Percentiles rank a stretch among this genome's conserved stretches.
Conservation (phyloP, 2,329 filamentous ascomycete genomes). For the Ascochyta viciae-villosae region DNA sequence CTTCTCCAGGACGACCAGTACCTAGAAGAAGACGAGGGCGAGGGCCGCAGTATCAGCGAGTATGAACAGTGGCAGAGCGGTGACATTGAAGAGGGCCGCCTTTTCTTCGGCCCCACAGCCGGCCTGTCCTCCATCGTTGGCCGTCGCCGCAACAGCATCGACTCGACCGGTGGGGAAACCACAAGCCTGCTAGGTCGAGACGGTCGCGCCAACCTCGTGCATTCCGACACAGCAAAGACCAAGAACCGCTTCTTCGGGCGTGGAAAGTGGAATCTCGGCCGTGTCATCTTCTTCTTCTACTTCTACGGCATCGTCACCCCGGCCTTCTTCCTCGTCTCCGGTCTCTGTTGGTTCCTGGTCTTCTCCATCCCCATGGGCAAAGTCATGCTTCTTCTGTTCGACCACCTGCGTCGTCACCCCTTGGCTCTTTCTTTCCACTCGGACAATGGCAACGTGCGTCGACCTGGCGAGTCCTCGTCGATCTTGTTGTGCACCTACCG, state of each 20-base stretch:
- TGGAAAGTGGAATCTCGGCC: constrained; percentile 92
- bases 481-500: constrained; percentile 97
- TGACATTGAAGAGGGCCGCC: constrained; percentile 90
- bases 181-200: constrained; percentile 83
- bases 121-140: constrained; percentile 79
- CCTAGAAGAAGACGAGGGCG: constrained; percentile 90
- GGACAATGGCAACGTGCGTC: constrained; percentile 76
- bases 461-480: constrained; percentile 75
- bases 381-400: constrained; percentile 85
- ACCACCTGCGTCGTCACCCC: constrained; percentile 91
- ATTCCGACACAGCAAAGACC: constrained; percentile 52
- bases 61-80: constrained; percentile 99
- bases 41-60: constrained; percentile 95
- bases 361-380: constrained; percentile 99
- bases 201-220: constrained; percentile 57
- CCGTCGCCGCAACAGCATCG: constrained; percentile 84
- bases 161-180: constrained; percentile 85
- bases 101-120: constrained; percentile 88
- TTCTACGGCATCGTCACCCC: constrained; percentile 95
- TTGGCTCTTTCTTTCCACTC: constrained; percentile 92
- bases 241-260: constrained; percentile 93
- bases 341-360: constrained; percentile 92
- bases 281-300: constrained; percentile 94
- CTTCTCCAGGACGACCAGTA: constrained; percentile 95
- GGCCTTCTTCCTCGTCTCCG: constrained; percentile 82